Percentiles rank a stretch among this genome's conserved stretches.
Conservation (phyloP, 768 basidiomycete genomes). For the Cystobasidium onofrii region DNA sequence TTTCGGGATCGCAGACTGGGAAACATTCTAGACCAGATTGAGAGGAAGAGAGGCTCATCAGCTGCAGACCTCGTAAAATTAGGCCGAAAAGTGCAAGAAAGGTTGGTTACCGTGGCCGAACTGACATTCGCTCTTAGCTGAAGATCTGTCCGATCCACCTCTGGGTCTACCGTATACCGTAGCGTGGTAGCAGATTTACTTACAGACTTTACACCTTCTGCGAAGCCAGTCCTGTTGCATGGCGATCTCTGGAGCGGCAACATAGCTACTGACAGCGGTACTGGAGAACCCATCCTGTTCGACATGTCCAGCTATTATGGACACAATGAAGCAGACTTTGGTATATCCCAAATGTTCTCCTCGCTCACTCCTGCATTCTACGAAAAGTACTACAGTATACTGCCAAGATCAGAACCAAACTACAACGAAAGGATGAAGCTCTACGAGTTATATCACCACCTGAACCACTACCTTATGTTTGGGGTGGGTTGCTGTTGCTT, state of each 20-base stretch:
- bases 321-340: constrained; percentile 27
- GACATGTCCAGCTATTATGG: constrained; percentile 23
- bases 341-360: constrained; percentile 25
- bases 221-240: constrained; percentile 20
- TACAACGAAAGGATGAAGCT: constrained; percentile 12
- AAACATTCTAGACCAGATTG: constrained; percentile 17
- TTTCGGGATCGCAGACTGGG: constrained; percentile 17
- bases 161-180: neutral
- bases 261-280: neutral
- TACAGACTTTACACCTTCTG: constrained; percentile 2
- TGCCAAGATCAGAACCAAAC: constrained; percentile 4
- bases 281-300: constrained; percentile 18
- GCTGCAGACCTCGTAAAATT: neutral
- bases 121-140: too few relatives aligned
- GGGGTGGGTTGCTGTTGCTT: neutral
- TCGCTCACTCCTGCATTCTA: constrained; percentile 10
- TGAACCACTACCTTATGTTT: constrained; percentile 24
- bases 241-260: constrained; percentile 28
- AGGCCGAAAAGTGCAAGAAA: constrained; percentile 17
- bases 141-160: too few relatives aligned
- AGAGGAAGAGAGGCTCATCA: neutral
- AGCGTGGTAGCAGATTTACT: constrained; percentile 16
- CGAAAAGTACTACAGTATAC: constrained; percentile 9
- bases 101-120: too few relatives aligned
- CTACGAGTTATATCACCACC: constrained; percentile 30